phyloP scores from a whole-genome alignment of 768 basidiomycete species.

The Dictyophora rubrovolvata region DNA sequence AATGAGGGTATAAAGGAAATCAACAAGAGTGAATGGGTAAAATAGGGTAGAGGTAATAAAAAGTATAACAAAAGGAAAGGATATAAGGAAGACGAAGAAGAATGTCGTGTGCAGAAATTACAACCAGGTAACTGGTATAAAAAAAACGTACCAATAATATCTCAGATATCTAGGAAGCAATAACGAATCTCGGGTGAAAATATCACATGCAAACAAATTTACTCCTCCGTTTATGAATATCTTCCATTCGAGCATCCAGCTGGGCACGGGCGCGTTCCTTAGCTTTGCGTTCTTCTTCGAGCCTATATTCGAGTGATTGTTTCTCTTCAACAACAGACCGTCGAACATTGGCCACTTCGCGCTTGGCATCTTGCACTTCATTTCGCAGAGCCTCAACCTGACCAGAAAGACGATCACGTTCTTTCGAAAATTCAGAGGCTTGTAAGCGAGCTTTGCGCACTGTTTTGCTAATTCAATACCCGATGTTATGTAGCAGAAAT shows the following conservation, averaged over 20 bases:
- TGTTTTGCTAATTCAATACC: slow-evolving; percentile 21
- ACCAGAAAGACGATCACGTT: slow-evolving; percentile 63
- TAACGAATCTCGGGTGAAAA: slow-evolving; percentile 8
- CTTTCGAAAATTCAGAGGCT: slow-evolving; percentile 78
- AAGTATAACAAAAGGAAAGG: background rate
- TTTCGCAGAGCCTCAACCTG: slow-evolving; percentile 59
- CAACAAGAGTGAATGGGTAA: slow-evolving; percentile 1
- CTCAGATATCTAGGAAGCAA: slow-evolving; percentile 9
- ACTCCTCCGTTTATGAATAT: slow-evolving; percentile 73
- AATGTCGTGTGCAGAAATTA: slow-evolving; percentile 1
- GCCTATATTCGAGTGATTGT: slow-evolving; percentile 68
- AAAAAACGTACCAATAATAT: slow-evolving; percentile 7
- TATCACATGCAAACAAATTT: slow-evolving; percentile 82
- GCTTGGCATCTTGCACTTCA: slow-evolving; percentile 69
- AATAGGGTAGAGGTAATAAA: background rate
- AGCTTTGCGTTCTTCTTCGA: slow-evolving; percentile 81
- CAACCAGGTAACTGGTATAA: slow-evolving; percentile 8
- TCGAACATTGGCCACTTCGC: slow-evolving; percentile 68
- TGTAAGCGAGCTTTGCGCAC: slow-evolving; percentile 93
- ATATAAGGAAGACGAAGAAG: background rate
- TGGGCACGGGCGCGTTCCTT: slow-evolving; percentile 84
- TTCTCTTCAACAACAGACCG: slow-evolving; percentile 82
- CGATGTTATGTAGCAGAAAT: slow-evolving; percentile 5
- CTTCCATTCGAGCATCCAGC: slow-evolving; percentile 81
- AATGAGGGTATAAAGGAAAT: slow-evolving; percentile 3